These are phyloP conservation scores for Phytopythium ostracodes DNA, from an alignment of 352 stramenopile species.

Conservation along the genomic window DNA sequence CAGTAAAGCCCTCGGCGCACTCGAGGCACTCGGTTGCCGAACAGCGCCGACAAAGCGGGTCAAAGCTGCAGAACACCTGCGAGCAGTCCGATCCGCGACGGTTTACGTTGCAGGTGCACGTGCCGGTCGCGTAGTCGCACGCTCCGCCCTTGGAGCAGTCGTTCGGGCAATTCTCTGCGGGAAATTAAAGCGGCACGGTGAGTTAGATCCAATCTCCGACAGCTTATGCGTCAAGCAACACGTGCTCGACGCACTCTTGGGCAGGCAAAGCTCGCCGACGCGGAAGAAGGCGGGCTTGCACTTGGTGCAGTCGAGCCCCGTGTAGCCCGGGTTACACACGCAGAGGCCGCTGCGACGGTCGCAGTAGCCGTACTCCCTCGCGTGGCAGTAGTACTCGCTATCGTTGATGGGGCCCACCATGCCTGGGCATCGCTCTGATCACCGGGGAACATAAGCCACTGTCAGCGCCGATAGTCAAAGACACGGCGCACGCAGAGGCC, in stretches of 20 bases:
- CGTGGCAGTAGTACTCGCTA: constrained; percentile 89
- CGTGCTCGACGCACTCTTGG: constrained; percentile 56
- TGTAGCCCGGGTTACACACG: constrained; percentile 94
- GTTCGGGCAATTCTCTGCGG: constrained; percentile 72
- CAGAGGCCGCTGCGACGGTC: constrained; percentile 91
- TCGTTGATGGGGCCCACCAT: constrained; percentile 88
- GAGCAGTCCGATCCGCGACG: constrained; percentile 82
- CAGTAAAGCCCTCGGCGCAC: constrained; percentile 87
- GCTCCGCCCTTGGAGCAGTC: constrained; percentile 85
- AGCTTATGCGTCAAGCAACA: not conserved
- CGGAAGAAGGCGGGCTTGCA: constrained; percentile 89
- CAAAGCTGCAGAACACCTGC: constrained; percentile 62
- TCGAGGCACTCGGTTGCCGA: constrained; percentile 69
- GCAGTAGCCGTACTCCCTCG: constrained; percentile 92
- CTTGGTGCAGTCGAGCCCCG: constrained; percentile 82
- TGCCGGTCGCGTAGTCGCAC: constrained; percentile 89
- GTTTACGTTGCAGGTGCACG: constrained; percentile 72
- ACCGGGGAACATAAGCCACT: not conserved
- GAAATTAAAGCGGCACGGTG: not conserved
- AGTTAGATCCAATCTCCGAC: not conserved
- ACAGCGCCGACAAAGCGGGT: constrained; percentile 86
- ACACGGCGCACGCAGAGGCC: constrained; percentile 10
- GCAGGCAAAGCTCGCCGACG: constrained; percentile 81
- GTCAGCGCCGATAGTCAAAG: not conserved
- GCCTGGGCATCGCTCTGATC: constrained; percentile 60